These are phyloP conservation scores for Nicotiana tabacum DNA, from an alignment of 257 asterid genomes.

Conservation along the genomic window DNA sequence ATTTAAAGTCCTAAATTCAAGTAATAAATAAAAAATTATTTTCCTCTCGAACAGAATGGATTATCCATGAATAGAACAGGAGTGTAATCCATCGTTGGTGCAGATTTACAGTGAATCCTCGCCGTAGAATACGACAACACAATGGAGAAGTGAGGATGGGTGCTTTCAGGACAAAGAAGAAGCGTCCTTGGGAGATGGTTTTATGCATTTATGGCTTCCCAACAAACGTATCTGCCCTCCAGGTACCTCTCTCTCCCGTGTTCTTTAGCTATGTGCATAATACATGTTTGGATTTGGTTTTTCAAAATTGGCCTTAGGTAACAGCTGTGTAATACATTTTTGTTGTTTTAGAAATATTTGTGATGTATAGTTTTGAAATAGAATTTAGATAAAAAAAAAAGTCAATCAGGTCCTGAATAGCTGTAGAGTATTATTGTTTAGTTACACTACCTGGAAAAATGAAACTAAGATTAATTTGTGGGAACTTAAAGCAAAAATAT, in stretches of 20 bases:
- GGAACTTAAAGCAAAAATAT: neutral
- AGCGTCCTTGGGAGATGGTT: constrained; percentile 99
- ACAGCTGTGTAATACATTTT: neutral
- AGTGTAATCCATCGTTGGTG: neutral
- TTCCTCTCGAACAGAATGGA: neutral
- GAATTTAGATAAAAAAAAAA: too few relatives aligned
- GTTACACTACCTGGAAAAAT: too few relatives aligned
- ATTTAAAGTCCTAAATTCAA: neutral
- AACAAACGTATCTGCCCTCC: constrained; percentile 78
- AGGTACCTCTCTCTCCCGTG: constrained; percentile 36
- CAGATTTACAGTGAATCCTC: constrained; percentile 84
- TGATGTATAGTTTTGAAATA: neutral
- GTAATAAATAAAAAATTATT: too few relatives aligned
- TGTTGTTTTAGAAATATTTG: neutral
- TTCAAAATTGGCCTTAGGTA: neutral
- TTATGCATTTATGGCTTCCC: constrained; percentile 94
- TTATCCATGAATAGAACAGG: neutral
- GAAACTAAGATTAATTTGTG: too few relatives aligned
- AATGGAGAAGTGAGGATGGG: constrained; percentile 83
- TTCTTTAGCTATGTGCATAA: neutral
- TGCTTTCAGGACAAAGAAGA: constrained; percentile 77
- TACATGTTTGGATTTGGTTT: neutral
- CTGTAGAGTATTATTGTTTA: too few relatives aligned
- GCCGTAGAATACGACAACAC: constrained; percentile 91
- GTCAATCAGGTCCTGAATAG: too few relatives aligned